Percentiles rank a stretch among this genome's conserved stretches.
Conservation (phyloP, 2,329 filamentous ascomycete species). For the Aureobasidium sp. region DNA sequence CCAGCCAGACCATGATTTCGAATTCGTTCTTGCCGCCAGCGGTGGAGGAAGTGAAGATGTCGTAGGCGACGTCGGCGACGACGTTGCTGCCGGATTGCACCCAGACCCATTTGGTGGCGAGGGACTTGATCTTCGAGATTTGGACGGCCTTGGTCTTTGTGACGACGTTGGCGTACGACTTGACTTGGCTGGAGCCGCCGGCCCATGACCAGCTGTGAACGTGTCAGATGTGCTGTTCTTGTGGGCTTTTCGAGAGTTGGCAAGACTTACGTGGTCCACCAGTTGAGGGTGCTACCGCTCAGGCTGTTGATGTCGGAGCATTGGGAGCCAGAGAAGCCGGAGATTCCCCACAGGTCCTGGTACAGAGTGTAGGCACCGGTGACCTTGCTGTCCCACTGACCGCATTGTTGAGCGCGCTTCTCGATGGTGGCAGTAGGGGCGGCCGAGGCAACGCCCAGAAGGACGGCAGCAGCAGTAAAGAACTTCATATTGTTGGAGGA, state of each 20-base stretch:
- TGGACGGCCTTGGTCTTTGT: conserved; percentile 20
- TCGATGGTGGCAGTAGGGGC: conserved; percentile 14
- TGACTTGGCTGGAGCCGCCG: conserved; percentile 28
- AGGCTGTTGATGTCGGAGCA: conserved; percentile 37
- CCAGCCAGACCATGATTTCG: conserved; percentile 60
- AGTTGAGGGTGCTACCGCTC: conserved; percentile 30
- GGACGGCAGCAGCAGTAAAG: conserved; percentile 13
- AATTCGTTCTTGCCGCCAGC: conserved; percentile 42
- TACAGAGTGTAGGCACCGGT: conserved; percentile 29
- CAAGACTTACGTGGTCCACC: conserved; percentile 33
- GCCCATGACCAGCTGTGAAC: conserved; percentile 18
- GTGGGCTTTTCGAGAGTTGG: background rate
- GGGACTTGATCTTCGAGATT: conserved; percentile 31
- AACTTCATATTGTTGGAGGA: conserved; percentile 16
- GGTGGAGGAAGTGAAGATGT: conserved; percentile 49
- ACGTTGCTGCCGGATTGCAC: conserved; percentile 41
- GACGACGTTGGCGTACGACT: conserved; percentile 37
- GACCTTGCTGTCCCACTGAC: conserved; percentile 22
- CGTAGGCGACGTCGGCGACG: conserved; percentile 52
- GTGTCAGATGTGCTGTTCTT: background rate
- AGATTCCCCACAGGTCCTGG: conserved; percentile 37
- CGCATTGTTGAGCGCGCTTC: conserved; percentile 21
- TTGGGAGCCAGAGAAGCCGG: conserved; percentile 35
- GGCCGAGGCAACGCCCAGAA: conserved; percentile 16
- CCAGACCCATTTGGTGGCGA: conserved; percentile 40